phyloP scores from a whole-genome alignment of 2,329 filamentous ascomycete species.

The Penicillium sp. region DNA sequence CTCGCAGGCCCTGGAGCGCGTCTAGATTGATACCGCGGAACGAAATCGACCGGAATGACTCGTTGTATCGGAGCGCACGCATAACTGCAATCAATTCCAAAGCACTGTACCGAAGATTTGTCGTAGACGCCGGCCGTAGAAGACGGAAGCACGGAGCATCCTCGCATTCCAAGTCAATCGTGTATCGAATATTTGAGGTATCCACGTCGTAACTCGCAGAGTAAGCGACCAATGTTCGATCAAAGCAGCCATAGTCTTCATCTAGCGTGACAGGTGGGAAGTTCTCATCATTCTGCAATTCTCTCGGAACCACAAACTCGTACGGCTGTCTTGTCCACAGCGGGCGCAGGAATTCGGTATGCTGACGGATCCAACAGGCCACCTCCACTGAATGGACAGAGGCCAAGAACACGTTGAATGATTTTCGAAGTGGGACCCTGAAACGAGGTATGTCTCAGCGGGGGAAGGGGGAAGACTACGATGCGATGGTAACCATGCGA shows the following conservation, averaged over 20 bases:
- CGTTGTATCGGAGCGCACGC: slow-evolving; percentile 70
- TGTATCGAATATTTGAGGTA: slow-evolving; percentile 67
- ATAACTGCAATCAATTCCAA: slow-evolving; percentile 71
- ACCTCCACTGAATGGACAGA: slow-evolving; percentile 68
- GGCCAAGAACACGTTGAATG: slow-evolving; percentile 63
- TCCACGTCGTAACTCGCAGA: slow-evolving; percentile 70
- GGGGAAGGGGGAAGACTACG: not conserved
- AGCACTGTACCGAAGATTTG: slow-evolving; percentile 59
- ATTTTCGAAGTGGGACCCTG: slow-evolving; percentile 59
- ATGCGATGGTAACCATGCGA: not conserved
- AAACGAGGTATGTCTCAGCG: slow-evolving; percentile 3
- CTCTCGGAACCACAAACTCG: slow-evolving; percentile 62
- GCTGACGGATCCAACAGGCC: slow-evolving; percentile 62
- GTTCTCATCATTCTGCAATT: slow-evolving; percentile 56
- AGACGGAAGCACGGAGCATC: slow-evolving; percentile 70
- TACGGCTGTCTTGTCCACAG: slow-evolving; percentile 68
- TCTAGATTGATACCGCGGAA: slow-evolving; percentile 69
- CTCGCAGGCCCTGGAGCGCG: slow-evolving; percentile 63
- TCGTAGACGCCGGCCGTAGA: slow-evolving; percentile 56
- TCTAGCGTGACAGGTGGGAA: slow-evolving; percentile 53
- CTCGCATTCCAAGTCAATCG: slow-evolving; percentile 63
- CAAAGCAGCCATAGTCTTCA: slow-evolving; percentile 66
- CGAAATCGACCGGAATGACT: slow-evolving; percentile 68
- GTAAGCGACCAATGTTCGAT: slow-evolving; percentile 70
- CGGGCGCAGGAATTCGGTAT: slow-evolving; percentile 66